Percentiles rank a stretch among this genome's conserved stretches.
Conservation (phyloP, 306 rosid species). For the Quercus wislizeni region DNA sequence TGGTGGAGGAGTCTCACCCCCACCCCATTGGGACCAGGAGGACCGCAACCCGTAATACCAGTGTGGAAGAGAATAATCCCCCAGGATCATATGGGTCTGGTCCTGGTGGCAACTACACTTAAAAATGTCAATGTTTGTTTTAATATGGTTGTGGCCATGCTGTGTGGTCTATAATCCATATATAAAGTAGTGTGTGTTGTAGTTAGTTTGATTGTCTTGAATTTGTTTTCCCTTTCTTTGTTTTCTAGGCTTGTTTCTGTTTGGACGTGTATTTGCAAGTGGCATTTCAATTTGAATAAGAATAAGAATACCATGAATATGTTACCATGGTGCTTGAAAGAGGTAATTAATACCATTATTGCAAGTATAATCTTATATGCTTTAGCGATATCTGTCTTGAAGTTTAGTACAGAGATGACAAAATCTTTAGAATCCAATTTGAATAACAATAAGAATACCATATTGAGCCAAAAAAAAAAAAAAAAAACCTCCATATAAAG, state of each 20-base stretch:
- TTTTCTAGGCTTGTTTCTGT: background rate
- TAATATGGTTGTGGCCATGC: background rate
- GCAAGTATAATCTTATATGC: too few species aligned
- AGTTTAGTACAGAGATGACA: too few species aligned
- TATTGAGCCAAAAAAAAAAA: too few species aligned
- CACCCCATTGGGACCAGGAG: slow-evolving; percentile 28
- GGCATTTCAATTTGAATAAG: background rate
- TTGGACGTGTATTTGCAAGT: background rate
- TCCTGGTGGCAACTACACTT: slow-evolving; percentile 36
- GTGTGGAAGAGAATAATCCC: slow-evolving; percentile 13
- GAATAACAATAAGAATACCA: too few species aligned
- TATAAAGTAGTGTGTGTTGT: background rate
- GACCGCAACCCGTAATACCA: slow-evolving; percentile 22
- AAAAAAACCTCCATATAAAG: too few species aligned
- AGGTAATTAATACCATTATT: too few species aligned
- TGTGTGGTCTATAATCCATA: background rate
- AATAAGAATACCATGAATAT: background rate
- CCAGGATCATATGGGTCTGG: slow-evolving; percentile 3
- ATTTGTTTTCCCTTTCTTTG: background rate
- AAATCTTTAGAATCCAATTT: too few species aligned
- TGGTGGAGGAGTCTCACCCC: slow-evolving; percentile 4
- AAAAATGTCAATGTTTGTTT: background rate
- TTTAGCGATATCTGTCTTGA: too few species aligned
- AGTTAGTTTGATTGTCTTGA: background rate
- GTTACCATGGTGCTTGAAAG: background rate